Percentiles rank a stretch among this genome's conserved stretches.
Conservation (phyloP, 371 early-diverging fungal genomes). For the Dichotomocladium elegans region DNA sequence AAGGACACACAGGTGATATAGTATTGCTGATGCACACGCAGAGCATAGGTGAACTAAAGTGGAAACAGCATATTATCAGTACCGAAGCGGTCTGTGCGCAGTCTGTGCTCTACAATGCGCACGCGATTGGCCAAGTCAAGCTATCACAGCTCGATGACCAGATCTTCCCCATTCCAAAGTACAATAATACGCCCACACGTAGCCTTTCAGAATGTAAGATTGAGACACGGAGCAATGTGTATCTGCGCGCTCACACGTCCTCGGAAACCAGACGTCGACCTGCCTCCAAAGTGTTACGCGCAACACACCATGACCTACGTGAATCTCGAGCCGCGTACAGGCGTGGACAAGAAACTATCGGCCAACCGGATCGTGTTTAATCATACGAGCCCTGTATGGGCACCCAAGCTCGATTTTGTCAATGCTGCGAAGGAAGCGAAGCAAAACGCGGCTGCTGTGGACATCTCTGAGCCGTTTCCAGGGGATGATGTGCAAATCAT, state of each 20-base stretch:
- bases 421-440: slow-evolving; percentile 26
- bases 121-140: slow-evolving; percentile 53
- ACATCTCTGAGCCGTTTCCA: slow-evolving; percentile 23
- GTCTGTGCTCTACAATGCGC: slow-evolving; percentile 54
- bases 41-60: background rate
- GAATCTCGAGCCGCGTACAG: slow-evolving; percentile 27
- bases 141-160: slow-evolving; percentile 53
- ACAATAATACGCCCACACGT: slow-evolving; percentile 38
- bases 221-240: background rate
- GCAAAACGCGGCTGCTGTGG: slow-evolving; percentile 27
- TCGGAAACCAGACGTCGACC: background rate
- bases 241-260: background rate
- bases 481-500: slow-evolving; percentile 55
- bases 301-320: slow-evolving; percentile 24
- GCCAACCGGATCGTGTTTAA: slow-evolving; percentile 17
- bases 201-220: slow-evolving; percentile 12
- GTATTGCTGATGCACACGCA: background rate
- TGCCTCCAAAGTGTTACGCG: slow-evolving; percentile 23
- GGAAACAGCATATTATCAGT: slow-evolving; percentile 64
- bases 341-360: slow-evolving; percentile 6
- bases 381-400: slow-evolving; percentile 12
- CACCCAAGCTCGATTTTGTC: slow-evolving; percentile 22
- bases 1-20: slow-evolving; percentile 54
- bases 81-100: slow-evolving; percentile 54
- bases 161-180: slow-evolving; percentile 67